phyloP scores from a whole-genome alignment of 768 basidiomycete species.

The Pleurotus ostreatus region DNA sequence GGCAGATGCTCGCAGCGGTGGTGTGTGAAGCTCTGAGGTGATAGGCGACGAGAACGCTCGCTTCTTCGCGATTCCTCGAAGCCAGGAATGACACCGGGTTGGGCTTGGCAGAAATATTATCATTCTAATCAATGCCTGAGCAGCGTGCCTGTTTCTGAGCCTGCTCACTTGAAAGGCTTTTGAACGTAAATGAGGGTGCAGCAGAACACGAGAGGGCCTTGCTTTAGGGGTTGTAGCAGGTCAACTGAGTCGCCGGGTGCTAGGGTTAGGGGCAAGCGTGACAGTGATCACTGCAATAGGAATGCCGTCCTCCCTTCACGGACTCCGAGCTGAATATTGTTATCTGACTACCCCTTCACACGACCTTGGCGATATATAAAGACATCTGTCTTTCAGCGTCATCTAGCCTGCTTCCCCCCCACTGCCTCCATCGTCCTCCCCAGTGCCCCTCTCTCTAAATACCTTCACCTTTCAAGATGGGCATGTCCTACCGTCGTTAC shows the following conservation, averaged over 20 bases:
- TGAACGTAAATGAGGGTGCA: neutral
- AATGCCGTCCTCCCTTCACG: conserved; percentile 7
- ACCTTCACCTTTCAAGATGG: conserved; percentile 47
- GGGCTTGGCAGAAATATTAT: neutral
- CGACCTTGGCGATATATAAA: conserved; percentile 7
- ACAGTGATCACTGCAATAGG: conserved; percentile 8
- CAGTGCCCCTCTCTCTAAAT: conserved; percentile 31
- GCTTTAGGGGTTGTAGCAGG: neutral
- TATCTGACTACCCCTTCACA: conserved; percentile 13
- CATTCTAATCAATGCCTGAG: too few species aligned
- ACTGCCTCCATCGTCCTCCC: conserved; percentile 10
- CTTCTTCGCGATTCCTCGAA: too few species aligned
- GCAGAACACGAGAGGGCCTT: conserved; percentile 4
- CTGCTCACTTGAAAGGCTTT: neutral
- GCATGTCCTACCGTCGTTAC: conserved; percentile 86
- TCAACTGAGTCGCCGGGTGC: neutral
- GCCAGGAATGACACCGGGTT: neutral
- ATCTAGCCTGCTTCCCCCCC: conserved; percentile 15
- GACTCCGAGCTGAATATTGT: conserved; percentile 12
- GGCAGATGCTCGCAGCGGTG: neutral
- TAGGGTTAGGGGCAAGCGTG: neutral
- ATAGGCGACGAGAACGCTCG: neutral
- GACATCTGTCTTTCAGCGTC: conserved; percentile 18
- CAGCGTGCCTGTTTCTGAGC: too few species aligned
- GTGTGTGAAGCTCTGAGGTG: neutral